phyloP scores from a whole-genome alignment of 768 basidiomycete species.

The Hebeloma cylindrosporum region DNA sequence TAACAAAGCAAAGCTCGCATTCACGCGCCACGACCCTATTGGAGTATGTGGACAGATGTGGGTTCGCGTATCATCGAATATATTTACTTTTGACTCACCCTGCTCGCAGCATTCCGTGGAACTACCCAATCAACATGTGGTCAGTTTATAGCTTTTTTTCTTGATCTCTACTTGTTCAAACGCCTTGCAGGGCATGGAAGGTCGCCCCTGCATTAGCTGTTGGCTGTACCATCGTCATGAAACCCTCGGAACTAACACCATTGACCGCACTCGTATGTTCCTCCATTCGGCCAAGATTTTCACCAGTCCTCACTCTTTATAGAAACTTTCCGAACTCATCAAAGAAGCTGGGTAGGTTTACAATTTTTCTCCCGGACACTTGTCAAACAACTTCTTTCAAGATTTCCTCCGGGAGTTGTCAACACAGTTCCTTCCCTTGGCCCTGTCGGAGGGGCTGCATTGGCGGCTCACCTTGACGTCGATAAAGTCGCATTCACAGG shows the following conservation, averaged over 20 bases:
- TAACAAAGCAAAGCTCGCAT: conserved; percentile 77
- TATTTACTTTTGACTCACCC: no score
- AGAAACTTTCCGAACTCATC: conserved; percentile 83
- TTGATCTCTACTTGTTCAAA: conserved; percentile 1
- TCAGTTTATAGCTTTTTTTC: conserved; percentile 27
- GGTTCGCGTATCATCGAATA: conserved; percentile 21
- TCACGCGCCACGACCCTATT: conserved; percentile 86
- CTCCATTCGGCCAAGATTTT: conserved; percentile 2
- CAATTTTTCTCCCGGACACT: conserved; percentile 7
- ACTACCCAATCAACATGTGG: conserved; percentile 90
- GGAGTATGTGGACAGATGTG: conserved; percentile 96
- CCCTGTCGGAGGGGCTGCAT: conserved; percentile 77
- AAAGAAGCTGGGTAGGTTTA: conserved; percentile 74
- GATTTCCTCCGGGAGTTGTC: conserved; percentile 89
- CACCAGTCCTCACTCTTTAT: conserved; percentile 4
- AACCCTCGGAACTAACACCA: conserved; percentile 87
- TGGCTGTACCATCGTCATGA: conserved; percentile 94
- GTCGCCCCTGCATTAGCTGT: conserved; percentile 89
- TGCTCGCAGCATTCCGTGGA: conserved; percentile 78
- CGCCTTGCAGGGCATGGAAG: conserved; percentile 72
- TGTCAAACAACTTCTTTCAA: conserved; percentile 26
- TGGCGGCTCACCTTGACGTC: conserved; percentile 79
- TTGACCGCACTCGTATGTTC: conserved; percentile 74
- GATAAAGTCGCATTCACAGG: conserved; percentile 98
- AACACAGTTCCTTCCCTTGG: conserved; percentile 89